These are phyloP conservation scores for Yamadazyma conglobata DNA, from an alignment of 1,139 yeast species.

Conservation along the genomic window DNA sequence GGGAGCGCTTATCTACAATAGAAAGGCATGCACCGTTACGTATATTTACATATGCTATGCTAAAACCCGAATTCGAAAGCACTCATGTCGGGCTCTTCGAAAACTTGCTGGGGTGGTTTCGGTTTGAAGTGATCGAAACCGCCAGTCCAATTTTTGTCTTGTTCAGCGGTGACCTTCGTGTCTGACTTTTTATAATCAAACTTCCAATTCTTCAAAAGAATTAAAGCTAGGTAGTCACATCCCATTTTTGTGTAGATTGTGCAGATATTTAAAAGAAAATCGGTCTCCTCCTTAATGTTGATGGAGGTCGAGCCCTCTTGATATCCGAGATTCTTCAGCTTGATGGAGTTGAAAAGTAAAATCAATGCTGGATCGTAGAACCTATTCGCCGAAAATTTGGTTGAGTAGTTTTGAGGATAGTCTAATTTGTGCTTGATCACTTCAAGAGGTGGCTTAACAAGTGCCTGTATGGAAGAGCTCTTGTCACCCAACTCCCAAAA, in stretches of 20 bases:
- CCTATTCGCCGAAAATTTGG: slow-evolving; percentile 31
- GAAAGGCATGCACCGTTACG: background rate
- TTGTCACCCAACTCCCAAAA: slow-evolving; percentile 63
- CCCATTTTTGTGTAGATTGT: slow-evolving; percentile 83
- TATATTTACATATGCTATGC: too few species aligned
- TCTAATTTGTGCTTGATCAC: slow-evolving; percentile 27
- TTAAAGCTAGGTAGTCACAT: slow-evolving; percentile 73
- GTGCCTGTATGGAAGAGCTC: slow-evolving; percentile 58
- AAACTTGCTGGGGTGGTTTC: slow-evolving; percentile 47
- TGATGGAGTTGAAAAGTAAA: slow-evolving; percentile 58
- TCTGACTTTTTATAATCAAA: slow-evolving; percentile 35
- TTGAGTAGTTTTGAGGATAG: slow-evolving; percentile 16
- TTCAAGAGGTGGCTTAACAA: slow-evolving; percentile 54
- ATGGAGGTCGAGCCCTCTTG: slow-evolving; percentile 8
- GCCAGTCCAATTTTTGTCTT: background rate
- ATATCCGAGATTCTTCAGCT: slow-evolving; percentile 34
- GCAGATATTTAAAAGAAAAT: slow-evolving; percentile 59
- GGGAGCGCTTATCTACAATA: background rate
- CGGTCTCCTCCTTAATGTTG: slow-evolving; percentile 45
- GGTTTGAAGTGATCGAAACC: slow-evolving; percentile 10
- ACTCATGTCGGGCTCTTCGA: slow-evolving; percentile 80
- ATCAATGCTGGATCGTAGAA: slow-evolving; percentile 79
- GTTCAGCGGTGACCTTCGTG: slow-evolving; percentile 3
- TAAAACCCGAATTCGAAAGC: slow-evolving; percentile 62
- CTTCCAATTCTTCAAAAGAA: slow-evolving; percentile 64